Conservation (phyloP, 2,329 filamentous ascomycete genomes). For the Monilinia laxa region DNA sequence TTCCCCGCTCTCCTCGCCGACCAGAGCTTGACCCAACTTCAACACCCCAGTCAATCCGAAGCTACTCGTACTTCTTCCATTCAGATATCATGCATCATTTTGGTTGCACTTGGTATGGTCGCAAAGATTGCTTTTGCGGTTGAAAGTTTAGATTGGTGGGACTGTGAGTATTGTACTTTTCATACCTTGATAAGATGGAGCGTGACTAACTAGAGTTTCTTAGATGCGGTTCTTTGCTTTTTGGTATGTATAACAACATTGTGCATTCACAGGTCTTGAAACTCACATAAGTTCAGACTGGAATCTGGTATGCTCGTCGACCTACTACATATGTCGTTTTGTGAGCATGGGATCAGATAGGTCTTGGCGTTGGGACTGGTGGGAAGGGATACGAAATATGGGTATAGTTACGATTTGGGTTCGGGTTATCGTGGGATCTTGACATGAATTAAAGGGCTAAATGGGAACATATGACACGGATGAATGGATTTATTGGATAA, state of each 20-base stretch:
- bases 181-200: neutral
- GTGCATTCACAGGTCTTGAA: neutral
- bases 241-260: neutral
- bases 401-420: neutral
- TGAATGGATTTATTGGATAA: neutral
- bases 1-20: constrained; percentile 16
- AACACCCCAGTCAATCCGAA: neutral
- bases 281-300: constrained; percentile 3
- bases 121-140: constrained; percentile 2
- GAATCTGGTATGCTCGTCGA: constrained; percentile 16
- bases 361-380: neutral
- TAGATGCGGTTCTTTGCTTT: constrained; percentile 5
- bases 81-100: constrained; percentile 1
- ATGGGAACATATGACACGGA: neutral
- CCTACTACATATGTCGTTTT: constrained; percentile 16
- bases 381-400: neutral
- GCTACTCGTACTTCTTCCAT: neutral
- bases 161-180: constrained; percentile 1
- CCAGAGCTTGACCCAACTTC: neutral
- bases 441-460: neutral
- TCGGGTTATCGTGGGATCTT: neutral
- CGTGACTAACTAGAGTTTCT: neutral
- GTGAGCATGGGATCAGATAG: neutral
- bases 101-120: neutral
- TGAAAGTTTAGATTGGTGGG: constrained; percentile 10